Base-by-base conservation (phyloP, 352 stramenopile species). In the Pythium folliculosum region DNA sequence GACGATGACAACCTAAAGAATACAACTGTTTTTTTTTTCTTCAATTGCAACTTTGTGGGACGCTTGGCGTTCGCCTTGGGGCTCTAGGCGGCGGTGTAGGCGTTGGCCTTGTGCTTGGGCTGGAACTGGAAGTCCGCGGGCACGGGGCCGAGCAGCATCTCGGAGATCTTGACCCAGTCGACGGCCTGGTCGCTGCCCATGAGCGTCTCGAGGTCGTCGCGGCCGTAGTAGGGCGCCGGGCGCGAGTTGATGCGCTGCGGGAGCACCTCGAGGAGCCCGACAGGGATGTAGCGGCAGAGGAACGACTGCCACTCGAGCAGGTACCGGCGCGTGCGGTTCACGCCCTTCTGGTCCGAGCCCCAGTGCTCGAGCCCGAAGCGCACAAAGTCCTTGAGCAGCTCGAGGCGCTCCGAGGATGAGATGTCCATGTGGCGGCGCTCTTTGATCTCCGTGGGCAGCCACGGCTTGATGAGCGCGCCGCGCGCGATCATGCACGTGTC, bases 241-340 rank as follows among this genome's bases (percentile, higher is more conserved):
- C 97, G 89, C 63, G 99, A 94, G 78, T 99, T 99, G 72, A 99
- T 99, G 51, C 89, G 86, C 80, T 99, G 97, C 9, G 97, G 95
- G 0, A 99, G 69, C 21, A 82, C 77, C 59, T 99, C 97, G 21
- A 99, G 77, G 35, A 99, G 69, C 0, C 97, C 98, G 1, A 99
- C 92, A 35, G 98, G 98, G 59, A 99, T 97, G 86, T 99, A 99
- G 58, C 97, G 87, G 68, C 86, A 97, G 25, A 99, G 77, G 72
- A 99, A 99, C 17, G 95, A 99, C 53, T 99, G 83, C 97, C 97
- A 99, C 76, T 99, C 98, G 65, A 99, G 87, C 45, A 99, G 71
- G 76, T 99, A 99, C 2, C 98, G 88, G 4, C 98, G 88, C 58
- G 97, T 99, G 54, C 92, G 95, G 75, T 99, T 98, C 60, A 99